Evolutionary conservation across 2,329 filamentous ascomycete genomes (phyloP).

Genomic region (Truncatella angustata): DNA sequence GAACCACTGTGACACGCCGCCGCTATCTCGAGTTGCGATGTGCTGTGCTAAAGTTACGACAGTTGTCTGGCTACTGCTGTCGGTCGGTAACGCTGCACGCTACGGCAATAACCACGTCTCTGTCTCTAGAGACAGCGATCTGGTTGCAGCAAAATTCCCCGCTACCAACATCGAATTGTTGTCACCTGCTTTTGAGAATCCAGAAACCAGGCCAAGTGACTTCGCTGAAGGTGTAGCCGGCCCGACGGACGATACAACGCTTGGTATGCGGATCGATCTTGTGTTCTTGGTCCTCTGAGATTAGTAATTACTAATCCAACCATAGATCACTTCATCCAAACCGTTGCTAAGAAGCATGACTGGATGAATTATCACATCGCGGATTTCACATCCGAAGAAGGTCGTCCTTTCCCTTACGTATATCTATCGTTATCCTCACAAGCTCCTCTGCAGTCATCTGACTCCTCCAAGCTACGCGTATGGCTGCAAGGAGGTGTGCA

Average conservation of each 20-base stretch:
- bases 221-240: constrained; percentile 27
- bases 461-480: constrained; percentile 21
- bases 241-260: constrained; percentile 26
- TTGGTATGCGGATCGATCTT: too few species aligned
- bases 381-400: constrained; percentile 29
- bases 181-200: constrained; percentile 27
- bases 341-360: constrained; percentile 24
- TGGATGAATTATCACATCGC: constrained; percentile 26
- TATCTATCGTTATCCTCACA: constrained; percentile 16
- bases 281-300: too few species aligned
- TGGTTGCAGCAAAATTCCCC: constrained; percentile 27
- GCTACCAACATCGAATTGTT: constrained; percentile 26
- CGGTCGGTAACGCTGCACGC: constrained; percentile 3
- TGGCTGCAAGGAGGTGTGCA: constrained; percentile 26
- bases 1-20: background rate
- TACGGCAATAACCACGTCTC: constrained; percentile 25
- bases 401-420: constrained; percentile 23
- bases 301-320: background rate
- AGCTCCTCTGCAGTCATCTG: background rate
- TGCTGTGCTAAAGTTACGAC: background rate
- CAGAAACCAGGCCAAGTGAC: constrained; percentile 18
- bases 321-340: constrained; percentile 25
- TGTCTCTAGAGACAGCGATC: constrained; percentile 23
- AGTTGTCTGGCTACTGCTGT: background rate
- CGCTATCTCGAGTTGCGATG: background rate